phyloP scores from a whole-genome alignment of 495 filamentous ascomycete genomes.

The Choiromyces venosus region DNA sequence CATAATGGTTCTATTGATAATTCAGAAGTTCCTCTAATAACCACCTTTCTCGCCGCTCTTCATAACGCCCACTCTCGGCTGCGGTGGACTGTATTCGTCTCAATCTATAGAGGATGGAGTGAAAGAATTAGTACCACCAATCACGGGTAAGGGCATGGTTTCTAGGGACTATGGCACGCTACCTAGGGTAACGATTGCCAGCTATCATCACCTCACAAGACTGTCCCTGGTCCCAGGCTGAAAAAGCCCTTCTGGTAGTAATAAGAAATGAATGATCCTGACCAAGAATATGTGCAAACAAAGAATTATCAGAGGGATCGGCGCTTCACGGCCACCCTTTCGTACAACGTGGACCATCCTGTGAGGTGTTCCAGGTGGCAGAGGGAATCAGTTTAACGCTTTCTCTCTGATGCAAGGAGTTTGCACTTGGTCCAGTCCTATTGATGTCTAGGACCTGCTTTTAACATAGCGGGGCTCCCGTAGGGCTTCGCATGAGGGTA shows the following conservation, averaged over 20 bases:
- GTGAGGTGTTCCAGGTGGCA: slow-evolving; percentile 3
- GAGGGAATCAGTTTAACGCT: not conserved
- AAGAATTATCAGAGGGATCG: not conserved
- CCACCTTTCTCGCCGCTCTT: not conserved
- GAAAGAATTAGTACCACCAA: not conserved
- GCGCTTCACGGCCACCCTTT: not conserved
- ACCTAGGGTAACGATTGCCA: not conserved
- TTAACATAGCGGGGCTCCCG: not conserved
- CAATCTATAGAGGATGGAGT: not conserved
- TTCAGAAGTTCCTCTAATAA: not conserved
- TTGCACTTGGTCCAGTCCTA: not conserved
- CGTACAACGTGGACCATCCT: not conserved
- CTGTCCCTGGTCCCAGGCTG: not conserved
- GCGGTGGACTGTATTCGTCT: not conserved
- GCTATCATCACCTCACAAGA: not conserved
- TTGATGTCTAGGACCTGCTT: not conserved
- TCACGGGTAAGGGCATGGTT: not conserved
- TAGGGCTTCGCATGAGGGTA: not conserved
- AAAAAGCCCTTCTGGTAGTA: not conserved
- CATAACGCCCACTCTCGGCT: not conserved
- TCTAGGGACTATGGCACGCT: not conserved
- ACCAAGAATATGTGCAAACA: not conserved
- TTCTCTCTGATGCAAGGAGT: not conserved
- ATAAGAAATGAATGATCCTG: not conserved
- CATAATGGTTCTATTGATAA: not conserved